Conservation (phyloP, 192 early-diverging fungal genomes). For the Coemansia sp. region DNA sequence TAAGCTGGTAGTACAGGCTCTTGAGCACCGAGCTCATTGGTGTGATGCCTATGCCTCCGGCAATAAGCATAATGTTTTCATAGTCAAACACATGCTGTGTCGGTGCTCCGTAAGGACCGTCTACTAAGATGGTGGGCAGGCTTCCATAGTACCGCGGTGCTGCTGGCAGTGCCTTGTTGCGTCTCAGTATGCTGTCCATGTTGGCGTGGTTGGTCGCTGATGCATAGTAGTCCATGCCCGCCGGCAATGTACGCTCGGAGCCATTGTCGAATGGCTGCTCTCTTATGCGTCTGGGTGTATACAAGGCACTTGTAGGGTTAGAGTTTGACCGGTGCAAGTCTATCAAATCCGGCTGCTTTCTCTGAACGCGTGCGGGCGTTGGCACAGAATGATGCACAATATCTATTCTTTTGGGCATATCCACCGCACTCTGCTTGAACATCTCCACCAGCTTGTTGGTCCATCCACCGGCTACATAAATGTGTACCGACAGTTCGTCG, state of each 20-base stretch:
- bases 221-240: conserved; percentile 16
- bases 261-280: conserved; percentile 2
- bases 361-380: neutral
- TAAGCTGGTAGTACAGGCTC: conserved; percentile 59
- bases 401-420: neutral
- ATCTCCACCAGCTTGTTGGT: conserved; percentile 52
- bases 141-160: neutral
- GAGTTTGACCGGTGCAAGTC: neutral
- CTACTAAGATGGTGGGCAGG: conserved; percentile 64
- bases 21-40: conserved; percentile 71
- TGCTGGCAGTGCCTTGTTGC: conserved; percentile 14
- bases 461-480: conserved; percentile 72
- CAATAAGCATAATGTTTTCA: conserved; percentile 57
- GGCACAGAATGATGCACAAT: conserved; percentile 6
- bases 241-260: conserved; percentile 1
- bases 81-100: conserved; percentile 71
- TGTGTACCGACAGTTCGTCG: conserved; percentile 68
- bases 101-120: conserved; percentile 82
- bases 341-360: neutral
- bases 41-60: conserved; percentile 71
- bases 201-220: neutral
- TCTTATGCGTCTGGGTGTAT: neutral
- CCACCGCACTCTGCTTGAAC: conserved; percentile 15
- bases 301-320: neutral
- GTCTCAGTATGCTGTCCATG: neutral